Evolutionary conservation across 2,329 filamentous ascomycete genomes (phyloP).

Genomic region (Sarocladium oryzae): DNA sequence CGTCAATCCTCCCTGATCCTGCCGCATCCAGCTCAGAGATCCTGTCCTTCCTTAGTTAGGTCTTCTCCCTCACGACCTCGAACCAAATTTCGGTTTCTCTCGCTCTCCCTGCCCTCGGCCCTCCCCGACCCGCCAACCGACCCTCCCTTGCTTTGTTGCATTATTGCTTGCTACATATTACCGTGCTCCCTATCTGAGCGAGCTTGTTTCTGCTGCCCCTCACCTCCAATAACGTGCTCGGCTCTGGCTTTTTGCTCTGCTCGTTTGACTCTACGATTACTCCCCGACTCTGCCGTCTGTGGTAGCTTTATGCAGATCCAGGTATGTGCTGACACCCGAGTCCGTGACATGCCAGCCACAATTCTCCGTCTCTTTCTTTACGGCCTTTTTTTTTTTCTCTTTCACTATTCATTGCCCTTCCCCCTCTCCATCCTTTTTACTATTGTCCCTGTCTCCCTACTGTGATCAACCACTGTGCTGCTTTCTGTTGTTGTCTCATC

Average conservation of each 20-base stretch:
- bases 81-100: not conserved
- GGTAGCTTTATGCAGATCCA: constrained; percentile 1
- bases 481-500: constrained; percentile 1
- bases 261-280: not conserved
- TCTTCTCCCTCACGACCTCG: not conserved
- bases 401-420: too few species aligned
- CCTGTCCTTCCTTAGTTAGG: too few species aligned
- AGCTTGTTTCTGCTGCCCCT: constrained; percentile 1
- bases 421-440: not conserved
- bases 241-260: not conserved
- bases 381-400: too few species aligned
- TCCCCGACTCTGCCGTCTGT: not conserved
- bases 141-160: constrained; percentile 7
- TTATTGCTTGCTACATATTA: constrained; percentile 7
- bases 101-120: not conserved
- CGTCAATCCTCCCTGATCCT: not conserved
- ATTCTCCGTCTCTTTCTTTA: not conserved
- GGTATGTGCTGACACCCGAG: not conserved
- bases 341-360: constrained; percentile 3
- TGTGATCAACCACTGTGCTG: not conserved
- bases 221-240: not conserved
- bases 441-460: too few species aligned
- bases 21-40: not conserved
- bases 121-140: constrained; percentile 5
- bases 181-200: not conserved